A percentile compares a stretch with the other conserved stretches of the same genome.
Conservation (phyloP, 1,284 basidiomycete species). For the Cutaneotrichosporon sp. region DNA sequence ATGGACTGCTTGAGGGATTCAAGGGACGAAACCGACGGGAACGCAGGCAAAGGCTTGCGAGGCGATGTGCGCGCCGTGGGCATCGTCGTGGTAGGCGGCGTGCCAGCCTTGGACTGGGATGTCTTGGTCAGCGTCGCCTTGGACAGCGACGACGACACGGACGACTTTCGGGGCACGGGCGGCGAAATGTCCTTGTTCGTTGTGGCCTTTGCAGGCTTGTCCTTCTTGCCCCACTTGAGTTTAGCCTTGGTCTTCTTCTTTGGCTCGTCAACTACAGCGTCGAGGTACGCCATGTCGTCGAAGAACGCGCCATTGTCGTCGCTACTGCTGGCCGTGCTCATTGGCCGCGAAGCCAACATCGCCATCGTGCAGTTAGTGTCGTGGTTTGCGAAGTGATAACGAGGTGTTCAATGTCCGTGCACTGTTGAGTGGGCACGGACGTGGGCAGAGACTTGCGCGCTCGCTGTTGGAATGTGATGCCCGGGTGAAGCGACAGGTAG, state of each 20-base stretch:
- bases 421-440: too few relatives aligned
- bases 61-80: neutral
- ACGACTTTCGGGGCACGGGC: neutral
- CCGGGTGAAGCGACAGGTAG: too few relatives aligned
- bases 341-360: neutral
- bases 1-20: too few relatives aligned
- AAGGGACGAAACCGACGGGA: too few relatives aligned
- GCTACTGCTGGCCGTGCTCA: neutral
- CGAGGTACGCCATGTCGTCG: slow-evolving; percentile 4
- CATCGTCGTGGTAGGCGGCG: neutral
- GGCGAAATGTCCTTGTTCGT: neutral
- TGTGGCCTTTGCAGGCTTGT: neutral
- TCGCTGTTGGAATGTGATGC: too few relatives aligned
- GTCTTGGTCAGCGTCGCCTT: neutral
- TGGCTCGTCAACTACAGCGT: neutral
- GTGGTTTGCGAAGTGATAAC: too few relatives aligned
- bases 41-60: neutral
- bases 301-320: neutral
- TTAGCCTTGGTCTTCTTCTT: neutral
- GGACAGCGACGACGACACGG: neutral
- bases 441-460: too few relatives aligned
- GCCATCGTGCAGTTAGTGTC: too few relatives aligned
- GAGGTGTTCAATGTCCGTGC: too few relatives aligned
- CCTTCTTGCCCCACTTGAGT: neutral
- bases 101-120: neutral